These are phyloP conservation scores for maize (Zea mays) DNA, from an alignment of 176 grass and related monocot species.

Conservation along the genomic window DNA sequence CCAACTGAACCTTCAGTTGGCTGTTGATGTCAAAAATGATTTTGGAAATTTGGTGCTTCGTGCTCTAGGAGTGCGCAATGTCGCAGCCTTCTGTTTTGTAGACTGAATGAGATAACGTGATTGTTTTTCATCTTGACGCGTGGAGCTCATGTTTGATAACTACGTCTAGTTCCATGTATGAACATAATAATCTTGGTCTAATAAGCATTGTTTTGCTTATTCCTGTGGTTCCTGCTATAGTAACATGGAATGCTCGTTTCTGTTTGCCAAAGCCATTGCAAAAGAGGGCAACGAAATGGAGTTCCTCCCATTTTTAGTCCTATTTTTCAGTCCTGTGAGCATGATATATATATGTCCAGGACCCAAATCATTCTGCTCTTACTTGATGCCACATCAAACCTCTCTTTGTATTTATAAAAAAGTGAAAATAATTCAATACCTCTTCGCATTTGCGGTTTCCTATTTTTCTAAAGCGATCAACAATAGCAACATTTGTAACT, in stretches of 20 bases:
- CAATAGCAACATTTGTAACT: too few relatives aligned
- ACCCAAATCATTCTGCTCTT: too few relatives aligned
- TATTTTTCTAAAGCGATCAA: too few relatives aligned
- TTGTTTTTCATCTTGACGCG: neutral
- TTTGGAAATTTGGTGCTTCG: neutral
- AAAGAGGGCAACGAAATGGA: neutral
- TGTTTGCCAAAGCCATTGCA: neutral
- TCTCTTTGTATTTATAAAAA: too few relatives aligned
- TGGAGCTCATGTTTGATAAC: neutral
- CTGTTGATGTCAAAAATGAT: neutral
- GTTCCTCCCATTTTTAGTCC: too few relatives aligned
- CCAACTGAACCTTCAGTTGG: neutral
- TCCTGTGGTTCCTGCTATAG: neutral
- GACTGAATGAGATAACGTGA: neutral
- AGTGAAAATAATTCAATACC: too few relatives aligned
- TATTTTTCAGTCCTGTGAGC: neutral
- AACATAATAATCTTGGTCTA: neutral
- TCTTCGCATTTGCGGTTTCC: too few relatives aligned
- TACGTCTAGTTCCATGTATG: neutral
- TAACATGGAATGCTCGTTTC: neutral
- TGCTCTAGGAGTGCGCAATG: constrained; percentile 2
- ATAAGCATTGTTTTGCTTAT: neutral
- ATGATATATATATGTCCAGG: neutral
- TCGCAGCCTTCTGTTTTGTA: neutral
- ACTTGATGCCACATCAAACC: too few relatives aligned